phyloP scores from a whole-genome alignment of 768 basidiomycete species.

The Suillus occidentalis region DNA sequence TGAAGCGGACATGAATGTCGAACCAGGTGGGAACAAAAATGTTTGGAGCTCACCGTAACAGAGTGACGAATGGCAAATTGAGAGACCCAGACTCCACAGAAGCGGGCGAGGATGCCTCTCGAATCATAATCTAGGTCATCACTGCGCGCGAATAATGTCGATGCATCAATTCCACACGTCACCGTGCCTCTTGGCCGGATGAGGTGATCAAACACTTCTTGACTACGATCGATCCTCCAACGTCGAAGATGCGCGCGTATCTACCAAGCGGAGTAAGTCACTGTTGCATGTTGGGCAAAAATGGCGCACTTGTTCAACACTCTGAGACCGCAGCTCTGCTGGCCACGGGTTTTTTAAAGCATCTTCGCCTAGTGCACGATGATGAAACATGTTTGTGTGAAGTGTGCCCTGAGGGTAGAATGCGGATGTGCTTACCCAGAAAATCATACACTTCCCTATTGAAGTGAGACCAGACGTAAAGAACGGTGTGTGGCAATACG shows the following conservation, averaged over 20 bases:
- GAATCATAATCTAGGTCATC: slow-evolving; percentile 28
- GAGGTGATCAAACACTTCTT: slow-evolving; percentile 37
- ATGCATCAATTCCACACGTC: slow-evolving; percentile 48
- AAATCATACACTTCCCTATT: slow-evolving; percentile 72
- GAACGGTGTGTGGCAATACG: slow-evolving; percentile 8
- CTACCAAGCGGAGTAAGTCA: slow-evolving; percentile 29
- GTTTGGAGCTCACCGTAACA: slow-evolving; percentile 39
- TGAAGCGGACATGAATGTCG: slow-evolving; percentile 21
- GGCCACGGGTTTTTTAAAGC: slow-evolving; percentile 47
- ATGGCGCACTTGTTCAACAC: slow-evolving; percentile 47
- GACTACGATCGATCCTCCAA: slow-evolving; percentile 38
- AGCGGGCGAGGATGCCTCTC: slow-evolving; percentile 32
- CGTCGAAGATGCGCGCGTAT: slow-evolving; percentile 44
- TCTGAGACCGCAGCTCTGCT: slow-evolving; percentile 41
- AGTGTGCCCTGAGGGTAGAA: slow-evolving; percentile 5
- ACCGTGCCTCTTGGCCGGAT: slow-evolving; percentile 48
- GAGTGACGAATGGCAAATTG: slow-evolving; percentile 43
- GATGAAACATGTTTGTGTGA: neutral
- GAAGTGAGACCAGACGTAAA: slow-evolving; percentile 13
- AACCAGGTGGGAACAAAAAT: slow-evolving; percentile 6
- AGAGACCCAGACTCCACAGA: slow-evolving; percentile 36
- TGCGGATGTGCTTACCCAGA: slow-evolving; percentile 47
- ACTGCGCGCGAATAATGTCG: slow-evolving; percentile 44
- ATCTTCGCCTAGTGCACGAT: slow-evolving; percentile 29
- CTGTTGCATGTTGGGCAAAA: neutral